phyloP scores from a whole-genome alignment of 192 early-diverging fungal genomes.

The Umbelopsis sp. region DNA sequence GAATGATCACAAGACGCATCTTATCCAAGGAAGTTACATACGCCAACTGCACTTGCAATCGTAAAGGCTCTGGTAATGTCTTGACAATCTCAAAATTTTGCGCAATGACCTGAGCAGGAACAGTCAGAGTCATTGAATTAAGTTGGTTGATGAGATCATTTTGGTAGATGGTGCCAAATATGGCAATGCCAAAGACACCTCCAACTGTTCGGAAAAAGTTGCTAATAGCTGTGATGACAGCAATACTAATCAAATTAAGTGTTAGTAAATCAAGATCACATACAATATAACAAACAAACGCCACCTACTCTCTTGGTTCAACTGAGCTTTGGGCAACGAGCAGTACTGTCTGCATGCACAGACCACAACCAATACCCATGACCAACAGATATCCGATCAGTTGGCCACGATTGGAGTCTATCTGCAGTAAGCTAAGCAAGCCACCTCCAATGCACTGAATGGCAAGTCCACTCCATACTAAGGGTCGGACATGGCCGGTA shows the following conservation, averaged over 20 bases:
- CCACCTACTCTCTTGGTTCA: conserved; percentile 27
- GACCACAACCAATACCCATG: conserved; percentile 34
- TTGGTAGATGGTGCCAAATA: conserved; percentile 48
- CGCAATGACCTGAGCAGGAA: conserved; percentile 16
- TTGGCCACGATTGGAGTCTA: conserved; percentile 47
- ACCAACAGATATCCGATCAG: conserved; percentile 60
- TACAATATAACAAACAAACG: background rate
- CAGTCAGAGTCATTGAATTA: background rate
- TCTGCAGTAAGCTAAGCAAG: conserved; percentile 57
- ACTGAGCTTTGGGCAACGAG: conserved; percentile 37
- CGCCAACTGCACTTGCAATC: conserved; percentile 44
- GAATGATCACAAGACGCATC: conserved; percentile 57
- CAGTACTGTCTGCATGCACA: conserved; percentile 63
- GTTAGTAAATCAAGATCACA: background rate
- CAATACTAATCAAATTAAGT: conserved; percentile 2
- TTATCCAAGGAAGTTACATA: conserved; percentile 59
- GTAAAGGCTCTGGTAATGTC: conserved; percentile 34
- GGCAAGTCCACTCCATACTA: conserved; percentile 29
- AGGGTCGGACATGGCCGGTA: conserved; percentile 19
- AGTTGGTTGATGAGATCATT: conserved; percentile 40
- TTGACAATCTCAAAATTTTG: conserved; percentile 38
- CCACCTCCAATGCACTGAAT: conserved; percentile 61
- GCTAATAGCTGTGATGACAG: conserved; percentile 22
- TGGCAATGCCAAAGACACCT: conserved; percentile 22
- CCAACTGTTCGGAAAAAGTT: conserved; percentile 26